Evolutionary conservation across 225 moss, liverwort and hornwort species (phyloP).

Genomic region (Anthoceros angustus): DNA sequence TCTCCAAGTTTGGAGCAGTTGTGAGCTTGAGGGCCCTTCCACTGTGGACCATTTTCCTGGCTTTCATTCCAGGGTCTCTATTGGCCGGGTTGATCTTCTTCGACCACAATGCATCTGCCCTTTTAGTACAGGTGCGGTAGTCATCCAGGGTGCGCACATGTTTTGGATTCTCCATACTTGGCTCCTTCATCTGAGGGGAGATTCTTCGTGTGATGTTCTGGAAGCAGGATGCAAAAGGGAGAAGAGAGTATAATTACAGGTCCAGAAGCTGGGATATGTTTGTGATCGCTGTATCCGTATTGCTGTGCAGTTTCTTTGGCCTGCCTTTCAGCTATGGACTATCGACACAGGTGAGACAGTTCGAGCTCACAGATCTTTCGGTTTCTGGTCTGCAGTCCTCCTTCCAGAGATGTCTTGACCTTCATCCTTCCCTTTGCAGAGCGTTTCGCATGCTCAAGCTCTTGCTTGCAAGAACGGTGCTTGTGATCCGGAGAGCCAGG

Average conservation of each 20-base stretch:
- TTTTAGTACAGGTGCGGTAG: neutral
- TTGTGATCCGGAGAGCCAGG: neutral
- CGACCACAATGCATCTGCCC: neutral
- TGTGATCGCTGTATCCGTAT: neutral
- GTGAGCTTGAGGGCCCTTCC: neutral
- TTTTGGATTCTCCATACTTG: no score
- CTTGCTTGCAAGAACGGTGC: neutral
- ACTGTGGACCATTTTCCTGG: neutral
- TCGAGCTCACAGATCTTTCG: no score
- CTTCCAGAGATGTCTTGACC: neutral
- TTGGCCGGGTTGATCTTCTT: neutral
- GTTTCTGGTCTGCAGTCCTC: no score
- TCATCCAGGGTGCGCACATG: neutral
- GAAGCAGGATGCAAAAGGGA: neutral
- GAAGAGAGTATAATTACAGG: neutral
- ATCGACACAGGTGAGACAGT: neutral
- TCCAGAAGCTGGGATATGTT: conserved; percentile 1
- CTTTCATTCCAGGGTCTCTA: neutral
- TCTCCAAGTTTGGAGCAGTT: neutral
- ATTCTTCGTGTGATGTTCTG: neutral
- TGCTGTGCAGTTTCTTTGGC: conserved; percentile 1
- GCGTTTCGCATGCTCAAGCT: neutral
- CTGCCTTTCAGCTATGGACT: conserved; percentile 4
- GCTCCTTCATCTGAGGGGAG: no score
- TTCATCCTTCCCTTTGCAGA: neutral